These are phyloP conservation scores for Glycine soja DNA, from an alignment of 306 rosid genomes.

Conservation along the genomic window DNA sequence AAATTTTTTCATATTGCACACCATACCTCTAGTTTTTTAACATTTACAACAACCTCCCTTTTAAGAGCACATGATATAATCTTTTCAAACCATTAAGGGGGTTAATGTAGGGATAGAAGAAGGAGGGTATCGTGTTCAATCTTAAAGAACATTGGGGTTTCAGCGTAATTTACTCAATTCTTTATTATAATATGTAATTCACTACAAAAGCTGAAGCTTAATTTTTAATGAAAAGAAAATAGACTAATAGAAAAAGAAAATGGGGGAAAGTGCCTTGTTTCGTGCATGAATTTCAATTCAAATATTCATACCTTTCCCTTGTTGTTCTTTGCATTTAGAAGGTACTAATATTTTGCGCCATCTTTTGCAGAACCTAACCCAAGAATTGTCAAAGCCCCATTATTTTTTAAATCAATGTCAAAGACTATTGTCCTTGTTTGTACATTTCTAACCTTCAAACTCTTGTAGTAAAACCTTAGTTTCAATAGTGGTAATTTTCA, in stretches of 20 bases:
- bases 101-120: too few species aligned
- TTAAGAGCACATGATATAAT: too few species aligned
- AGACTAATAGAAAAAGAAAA: background rate
- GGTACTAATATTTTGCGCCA: conserved; percentile 39
- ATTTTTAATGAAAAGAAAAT: conserved; percentile 7
- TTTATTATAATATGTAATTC: conserved; percentile 28
- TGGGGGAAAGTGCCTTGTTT: conserved; percentile 23
- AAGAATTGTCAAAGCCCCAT: conserved; percentile 59
- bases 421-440: conserved; percentile 96
- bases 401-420: conserved; percentile 58
- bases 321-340: background rate
- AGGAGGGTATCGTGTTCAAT: too few species aligned
- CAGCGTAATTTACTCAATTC: too few species aligned
- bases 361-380: conserved; percentile 70
- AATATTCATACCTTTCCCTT: background rate
- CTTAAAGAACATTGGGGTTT: too few species aligned
- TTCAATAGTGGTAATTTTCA: conserved; percentile 30
- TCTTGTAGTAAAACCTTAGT: conserved; percentile 45
- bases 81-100: too few species aligned
- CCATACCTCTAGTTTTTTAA: too few species aligned
- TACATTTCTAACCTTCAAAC: conserved; percentile 80
- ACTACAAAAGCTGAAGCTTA: conserved; percentile 20
- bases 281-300: conserved; percentile 19
- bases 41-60: too few species aligned
- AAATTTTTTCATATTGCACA: too few species aligned